These are phyloP conservation scores for Zygosaccharomyces bailii DNA, from an alignment of 805 yeast genomes.

Conservation along the genomic window DNA sequence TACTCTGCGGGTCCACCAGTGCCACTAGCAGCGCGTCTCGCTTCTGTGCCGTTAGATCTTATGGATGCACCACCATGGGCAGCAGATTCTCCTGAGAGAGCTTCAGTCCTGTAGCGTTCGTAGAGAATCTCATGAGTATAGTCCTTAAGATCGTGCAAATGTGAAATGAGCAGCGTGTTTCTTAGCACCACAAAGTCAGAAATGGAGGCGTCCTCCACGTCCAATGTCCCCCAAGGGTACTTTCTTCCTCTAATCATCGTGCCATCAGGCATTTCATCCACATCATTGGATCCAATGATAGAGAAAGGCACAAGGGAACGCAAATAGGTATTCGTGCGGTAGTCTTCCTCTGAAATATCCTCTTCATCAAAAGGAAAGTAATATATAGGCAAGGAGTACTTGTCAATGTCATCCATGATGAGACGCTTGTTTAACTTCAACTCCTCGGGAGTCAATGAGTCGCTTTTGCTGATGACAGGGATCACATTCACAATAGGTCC, in stretches of 20 bases:
- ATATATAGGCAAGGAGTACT: slow-evolving; percentile 66
- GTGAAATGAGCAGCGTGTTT: slow-evolving; percentile 76
- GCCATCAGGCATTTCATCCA: slow-evolving; percentile 45
- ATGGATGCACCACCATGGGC: slow-evolving; percentile 25
- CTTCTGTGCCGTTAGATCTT: slow-evolving; percentile 20
- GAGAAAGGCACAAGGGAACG: slow-evolving; percentile 66
- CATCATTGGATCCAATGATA: slow-evolving; percentile 65
- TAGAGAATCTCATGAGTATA: slow-evolving; percentile 81
- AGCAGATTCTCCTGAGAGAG: slow-evolving; percentile 56
- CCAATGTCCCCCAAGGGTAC: slow-evolving; percentile 59
- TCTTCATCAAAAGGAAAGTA: slow-evolving; percentile 63
- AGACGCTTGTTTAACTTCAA: slow-evolving; percentile 67
- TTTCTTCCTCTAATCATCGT: slow-evolving; percentile 46
- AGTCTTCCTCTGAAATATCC: slow-evolving; percentile 56
- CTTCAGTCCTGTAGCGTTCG: slow-evolving; percentile 87
- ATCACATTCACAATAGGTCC: slow-evolving; percentile 79
- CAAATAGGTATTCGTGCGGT: slow-evolving; percentile 61
- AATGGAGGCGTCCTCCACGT: slow-evolving; percentile 66
- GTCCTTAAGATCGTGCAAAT: slow-evolving; percentile 84
- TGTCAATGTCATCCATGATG: slow-evolving; percentile 71
- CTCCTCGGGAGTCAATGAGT: slow-evolving; percentile 78
- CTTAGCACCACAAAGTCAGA: slow-evolving; percentile 80
- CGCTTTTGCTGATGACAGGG: slow-evolving; percentile 84
- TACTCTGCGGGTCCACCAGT: not conserved
- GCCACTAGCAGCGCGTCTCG: slow-evolving; percentile 9